These are phyloP conservation scores for Mucor piriformis DNA, from an alignment of 371 early-diverging fungal genomes.

Conservation along the genomic window DNA sequence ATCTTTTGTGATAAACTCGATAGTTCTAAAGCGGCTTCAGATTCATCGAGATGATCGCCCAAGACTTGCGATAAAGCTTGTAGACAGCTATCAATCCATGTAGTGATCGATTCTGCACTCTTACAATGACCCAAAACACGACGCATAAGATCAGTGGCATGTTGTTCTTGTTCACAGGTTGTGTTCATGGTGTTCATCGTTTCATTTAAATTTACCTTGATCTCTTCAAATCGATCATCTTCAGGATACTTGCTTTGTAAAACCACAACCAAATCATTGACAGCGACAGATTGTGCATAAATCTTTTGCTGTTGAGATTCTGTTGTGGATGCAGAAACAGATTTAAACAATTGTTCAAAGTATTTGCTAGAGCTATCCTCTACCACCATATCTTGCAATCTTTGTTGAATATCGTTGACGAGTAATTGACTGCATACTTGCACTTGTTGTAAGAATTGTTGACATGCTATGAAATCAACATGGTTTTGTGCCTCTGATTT, in stretches of 20 bases:
- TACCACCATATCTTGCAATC: background rate
- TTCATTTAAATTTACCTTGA: background rate
- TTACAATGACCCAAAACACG: constrained; percentile 37
- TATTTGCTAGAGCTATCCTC: background rate
- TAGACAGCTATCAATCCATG: constrained; percentile 41
- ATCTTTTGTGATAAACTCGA: constrained; percentile 32
- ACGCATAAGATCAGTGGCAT: constrained; percentile 27
- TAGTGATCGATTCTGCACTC: constrained; percentile 30
- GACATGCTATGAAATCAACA: constrained; percentile 2
- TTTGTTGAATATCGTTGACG: background rate
- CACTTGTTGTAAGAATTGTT: background rate
- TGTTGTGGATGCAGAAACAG: background rate
- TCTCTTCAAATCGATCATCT: background rate
- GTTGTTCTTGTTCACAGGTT: background rate
- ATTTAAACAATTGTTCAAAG: background rate
- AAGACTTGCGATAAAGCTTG: constrained; percentile 24
- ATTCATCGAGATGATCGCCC: constrained; percentile 13
- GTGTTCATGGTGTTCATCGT: background rate
- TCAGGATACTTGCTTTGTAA: background rate
- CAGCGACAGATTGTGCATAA: background rate
- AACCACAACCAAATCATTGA: background rate
- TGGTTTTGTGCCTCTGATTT: constrained; percentile 1
- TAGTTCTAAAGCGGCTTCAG: constrained; percentile 17
- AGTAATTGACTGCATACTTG: background rate
- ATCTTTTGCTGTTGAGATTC: background rate